Evolutionary conservation across 148 eudicot genomes (phyloP), one percentile per base, ranked within the genome.

Genomic region (Rheum nobile): DNA sequence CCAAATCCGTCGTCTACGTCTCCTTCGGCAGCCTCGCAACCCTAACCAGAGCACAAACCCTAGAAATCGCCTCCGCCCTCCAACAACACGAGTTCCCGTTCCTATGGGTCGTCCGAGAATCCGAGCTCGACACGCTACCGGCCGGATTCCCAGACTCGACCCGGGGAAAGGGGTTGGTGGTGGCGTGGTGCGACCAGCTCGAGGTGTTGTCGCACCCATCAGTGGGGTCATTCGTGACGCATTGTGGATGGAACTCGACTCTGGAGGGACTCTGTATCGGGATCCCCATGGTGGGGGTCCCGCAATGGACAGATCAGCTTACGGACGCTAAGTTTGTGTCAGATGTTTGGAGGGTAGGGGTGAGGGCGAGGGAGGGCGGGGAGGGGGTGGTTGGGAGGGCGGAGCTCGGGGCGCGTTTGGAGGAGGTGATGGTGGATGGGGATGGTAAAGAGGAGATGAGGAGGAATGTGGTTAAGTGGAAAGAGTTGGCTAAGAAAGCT

Each of bases 241-340:
- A 88, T 50, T 88, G 92, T 79, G 89, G 88, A 9, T 88, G 92
- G 92, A 86, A 88, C 83, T 88, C 92, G 37, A 88, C 92, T 0
- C 74, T 88, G 0, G 90, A 88, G 73, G 88, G 92, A 50, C 75
- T 88, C 0, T 76, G 86, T 46, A 80, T 86, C 0, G 88, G 92
- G 4, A 78, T 88, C 59, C 89, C 91, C 0, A 86, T 86, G 88
- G 74, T 88, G 26, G 88, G 81, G 11, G 76, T 86, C 37, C 91
- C 89, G 0, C 89, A 88, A 42, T 88, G 89, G 89, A 61, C 85
- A 6, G 89, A 88, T 61, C 91, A 88, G 47, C 61, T 86, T 55
- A 79, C 88, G 0, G 78, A 88, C 43, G 91, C 91, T 0, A 88
- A 86, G 88, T 86, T 82, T 19, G 76, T 86, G 31, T 87, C 86